A percentile compares a stretch with the other conserved stretches of the same genome.
Conservation (phyloP, 2,329 filamentous ascomycete species). For the Pseudopithomyces maydicus region DNA sequence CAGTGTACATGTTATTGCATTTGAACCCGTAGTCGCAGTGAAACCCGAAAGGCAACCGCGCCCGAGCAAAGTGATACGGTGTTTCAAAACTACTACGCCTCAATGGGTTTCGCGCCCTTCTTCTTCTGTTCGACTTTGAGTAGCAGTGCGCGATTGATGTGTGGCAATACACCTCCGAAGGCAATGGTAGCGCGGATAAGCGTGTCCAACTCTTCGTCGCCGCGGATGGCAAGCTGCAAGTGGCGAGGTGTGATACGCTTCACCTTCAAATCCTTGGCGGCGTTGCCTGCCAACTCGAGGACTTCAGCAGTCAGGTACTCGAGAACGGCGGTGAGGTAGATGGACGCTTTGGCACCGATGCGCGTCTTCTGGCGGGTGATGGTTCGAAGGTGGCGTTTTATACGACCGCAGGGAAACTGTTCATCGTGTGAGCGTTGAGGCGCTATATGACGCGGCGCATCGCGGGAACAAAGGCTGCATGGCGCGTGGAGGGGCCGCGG, state of each 20-base stretch:
- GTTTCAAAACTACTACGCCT: constrained; percentile 23
- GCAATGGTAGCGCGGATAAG: constrained; percentile 97
- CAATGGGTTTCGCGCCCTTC: constrained; percentile 74
- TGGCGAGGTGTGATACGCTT: constrained; percentile 99
- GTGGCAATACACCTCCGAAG: constrained; percentile 95
- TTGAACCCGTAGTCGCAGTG: background rate
- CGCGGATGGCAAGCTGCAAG: constrained; percentile 95
- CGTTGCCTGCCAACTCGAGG: constrained; percentile 95
- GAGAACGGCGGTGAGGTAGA: constrained; percentile 96
- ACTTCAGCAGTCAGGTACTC: constrained; percentile 99
- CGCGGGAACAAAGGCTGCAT: constrained; percentile 19
- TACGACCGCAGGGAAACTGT: constrained; percentile 98
- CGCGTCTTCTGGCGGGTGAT: constrained; percentile 99
- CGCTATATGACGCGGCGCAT: constrained; percentile 18
- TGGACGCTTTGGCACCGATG: constrained; percentile 96
- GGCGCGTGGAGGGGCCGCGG: constrained; percentile 8
- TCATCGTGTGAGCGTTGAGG: constrained; percentile 23
- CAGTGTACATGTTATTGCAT: background rate
- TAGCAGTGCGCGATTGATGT: constrained; percentile 96
- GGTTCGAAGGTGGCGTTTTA: constrained; percentile 99
- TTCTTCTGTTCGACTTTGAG: constrained; percentile 98
- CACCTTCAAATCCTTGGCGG: constrained; percentile 98
- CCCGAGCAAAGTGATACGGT: background rate
- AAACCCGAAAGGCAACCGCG: background rate
- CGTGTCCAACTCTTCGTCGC: constrained; percentile 97